Percentiles rank a stretch among this genome's conserved stretches.
phyloP scores from a whole-genome alignment of 2,329 filamentous ascomycete species.

The Grosmannia penicillata region DNA sequence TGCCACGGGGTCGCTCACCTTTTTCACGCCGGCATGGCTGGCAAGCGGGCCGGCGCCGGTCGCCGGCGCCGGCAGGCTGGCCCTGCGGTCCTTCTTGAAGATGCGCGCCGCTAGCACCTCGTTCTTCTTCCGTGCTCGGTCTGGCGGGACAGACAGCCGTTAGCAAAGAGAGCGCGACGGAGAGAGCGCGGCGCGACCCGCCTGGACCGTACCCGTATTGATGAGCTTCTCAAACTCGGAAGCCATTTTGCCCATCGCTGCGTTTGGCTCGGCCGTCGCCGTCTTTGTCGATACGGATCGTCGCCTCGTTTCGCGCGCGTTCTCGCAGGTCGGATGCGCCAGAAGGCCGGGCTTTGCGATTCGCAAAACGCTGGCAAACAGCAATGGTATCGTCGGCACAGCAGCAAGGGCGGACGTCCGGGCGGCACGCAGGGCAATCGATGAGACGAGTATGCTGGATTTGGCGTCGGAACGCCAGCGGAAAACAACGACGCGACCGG shows the following conservation, averaged over 20 bases:
- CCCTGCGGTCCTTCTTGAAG: conserved; percentile 45
- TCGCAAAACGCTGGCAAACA: too few species aligned
- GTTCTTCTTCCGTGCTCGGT: conserved; percentile 56
- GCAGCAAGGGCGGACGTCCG: too few species aligned
- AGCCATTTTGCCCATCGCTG: conserved; percentile 19
- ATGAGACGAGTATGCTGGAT: too few species aligned
- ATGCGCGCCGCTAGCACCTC: conserved; percentile 59
- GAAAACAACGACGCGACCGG: too few species aligned
- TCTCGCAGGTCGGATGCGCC: too few species aligned
- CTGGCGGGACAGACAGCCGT: conserved; percentile 17
- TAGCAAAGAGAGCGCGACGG: background rate
- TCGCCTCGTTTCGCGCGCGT: too few species aligned
- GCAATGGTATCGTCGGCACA: too few species aligned
- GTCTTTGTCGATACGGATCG: too few species aligned
- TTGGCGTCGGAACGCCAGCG: too few species aligned
- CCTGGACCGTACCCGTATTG: conserved; percentile 26
- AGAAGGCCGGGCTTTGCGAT: too few species aligned
- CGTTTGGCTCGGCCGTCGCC: background rate
- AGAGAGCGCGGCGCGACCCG: background rate
- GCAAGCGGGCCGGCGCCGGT: conserved; percentile 42
- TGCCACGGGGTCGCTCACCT: conserved; percentile 30
- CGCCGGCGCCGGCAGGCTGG: conserved; percentile 29
- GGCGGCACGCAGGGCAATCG: too few species aligned
- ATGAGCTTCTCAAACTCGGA: conserved; percentile 41
- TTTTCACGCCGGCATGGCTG: conserved; percentile 58